These are phyloP conservation scores for Leersia perrieri DNA, from an alignment of 176 grass and related monocot genomes.

Conservation along the genomic window DNA sequence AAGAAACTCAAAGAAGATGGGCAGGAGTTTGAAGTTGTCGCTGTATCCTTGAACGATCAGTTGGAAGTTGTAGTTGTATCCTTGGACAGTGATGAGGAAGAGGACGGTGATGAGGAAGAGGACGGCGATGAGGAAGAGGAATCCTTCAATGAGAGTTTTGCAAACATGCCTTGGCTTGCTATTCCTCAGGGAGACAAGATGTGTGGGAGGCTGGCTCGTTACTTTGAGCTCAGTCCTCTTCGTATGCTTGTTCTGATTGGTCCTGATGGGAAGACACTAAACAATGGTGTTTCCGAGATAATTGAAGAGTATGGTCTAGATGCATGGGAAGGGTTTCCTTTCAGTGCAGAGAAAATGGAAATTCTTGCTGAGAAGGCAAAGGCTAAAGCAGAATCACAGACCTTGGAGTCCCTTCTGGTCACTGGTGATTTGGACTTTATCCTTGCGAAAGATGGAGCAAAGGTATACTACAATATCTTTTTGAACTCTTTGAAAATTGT, in stretches of 20 bases:
- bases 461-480: slow-evolving; percentile 43
- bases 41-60: no score
- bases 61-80: slow-evolving; percentile 78
- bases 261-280: slow-evolving; percentile 79
- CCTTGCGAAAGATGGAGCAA: slow-evolving; percentile 47
- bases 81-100: slow-evolving; percentile 49
- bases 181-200: slow-evolving; percentile 70
- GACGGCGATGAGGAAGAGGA: slow-evolving; percentile 50
- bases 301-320: slow-evolving; percentile 68
- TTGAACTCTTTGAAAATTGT: not conserved
- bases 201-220: slow-evolving; percentile 56
- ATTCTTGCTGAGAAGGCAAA: slow-evolving; percentile 58
- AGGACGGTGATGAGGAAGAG: no score
- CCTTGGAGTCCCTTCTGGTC: slow-evolving; percentile 75
- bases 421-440: slow-evolving; percentile 59
- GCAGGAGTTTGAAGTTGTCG: slow-evolving; percentile 81
- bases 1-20: slow-evolving; percentile 66
- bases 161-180: slow-evolving; percentile 69
- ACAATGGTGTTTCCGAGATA: slow-evolving; percentile 55
- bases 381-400: slow-evolving; percentile 59
- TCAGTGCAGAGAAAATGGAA: slow-evolving; percentile 63
- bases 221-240: slow-evolving; percentile 62
- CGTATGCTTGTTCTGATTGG: slow-evolving; percentile 77
- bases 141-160: slow-evolving; percentile 44
- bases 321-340: slow-evolving; percentile 79